Evolutionary conservation across 768 basidiomycete species (phyloP), one percentile per base, ranked within the genome.

Genomic region (Rhizopogon vesiculosus): DNA sequence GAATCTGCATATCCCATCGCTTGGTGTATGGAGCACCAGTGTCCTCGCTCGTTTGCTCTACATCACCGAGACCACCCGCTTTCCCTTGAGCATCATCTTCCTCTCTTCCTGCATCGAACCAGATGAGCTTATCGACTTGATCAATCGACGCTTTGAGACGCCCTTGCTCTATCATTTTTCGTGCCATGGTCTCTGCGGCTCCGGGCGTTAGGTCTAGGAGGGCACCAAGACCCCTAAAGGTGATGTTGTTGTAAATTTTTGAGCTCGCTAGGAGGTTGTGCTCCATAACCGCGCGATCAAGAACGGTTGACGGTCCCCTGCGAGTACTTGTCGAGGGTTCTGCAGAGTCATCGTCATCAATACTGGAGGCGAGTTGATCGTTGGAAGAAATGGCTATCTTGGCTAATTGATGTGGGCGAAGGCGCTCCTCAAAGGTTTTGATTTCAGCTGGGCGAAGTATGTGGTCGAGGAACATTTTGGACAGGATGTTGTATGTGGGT

Each of bases 161-260:
- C 8, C 93, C 90, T 72, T 99, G 97, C 67, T 98, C 94, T 50
- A 99, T 97, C 97, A 99, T 99, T 67, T 90, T 91, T 51, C 96
- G 82, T 9, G 96, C 95, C 89, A 98, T 98, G 1, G 87, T 93
- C 72, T 99, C 97, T 16, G 96, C 96, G 15, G 93, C 93, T 28
- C 89, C 88, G 13, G 96, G 89, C 3, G 91, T 89, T 59, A 98
- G 74, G 66, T 93, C 91, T 45, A 99, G 78, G 15, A 98, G 75
- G 1, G 89, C 84, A 19, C 97, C 97, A 9, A 98, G 73, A n/a
- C 96, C 97, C 28, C 82, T 76, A 73, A 98, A 98, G 28, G 93
- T 91, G 74, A 99, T 97, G 64, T 98, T 98, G 69, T 92, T 93
- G 69, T 98, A 99, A 51, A 98, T 93, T 64, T 94, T 92, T 3